Conservation (phyloP, 148 eudicot species). For the Vaccinium darrowii region DNA sequence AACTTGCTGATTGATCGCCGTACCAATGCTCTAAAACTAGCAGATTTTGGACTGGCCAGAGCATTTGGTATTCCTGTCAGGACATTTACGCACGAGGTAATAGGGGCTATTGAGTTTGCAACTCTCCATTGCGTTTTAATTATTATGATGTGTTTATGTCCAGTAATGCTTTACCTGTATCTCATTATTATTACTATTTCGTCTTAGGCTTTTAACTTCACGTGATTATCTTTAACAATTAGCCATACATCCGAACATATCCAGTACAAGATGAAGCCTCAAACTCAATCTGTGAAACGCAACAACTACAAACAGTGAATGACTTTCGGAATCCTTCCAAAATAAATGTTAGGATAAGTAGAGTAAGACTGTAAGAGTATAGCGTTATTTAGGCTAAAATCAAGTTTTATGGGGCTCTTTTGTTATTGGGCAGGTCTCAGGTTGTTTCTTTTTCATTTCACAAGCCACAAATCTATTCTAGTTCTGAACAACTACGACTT, state of each 20-base stretch:
- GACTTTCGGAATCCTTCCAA: background rate
- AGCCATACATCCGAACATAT: background rate
- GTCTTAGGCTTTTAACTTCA: background rate
- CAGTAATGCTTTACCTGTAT: background rate
- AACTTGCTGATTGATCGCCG: conserved; percentile 87
- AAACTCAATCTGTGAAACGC: background rate
- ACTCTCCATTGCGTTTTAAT: background rate
- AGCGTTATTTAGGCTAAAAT: background rate
- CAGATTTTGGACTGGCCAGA: conserved; percentile 96
- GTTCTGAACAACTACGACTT: background rate
- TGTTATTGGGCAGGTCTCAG: background rate
- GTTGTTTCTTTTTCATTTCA: conserved; percentile 1
- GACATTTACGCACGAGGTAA: conserved; percentile 35
- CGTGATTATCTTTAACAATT: background rate
- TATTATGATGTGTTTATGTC: background rate
- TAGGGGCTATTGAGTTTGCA: background rate
- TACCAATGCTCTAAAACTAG: conserved; percentile 88
- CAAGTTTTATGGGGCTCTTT: background rate
- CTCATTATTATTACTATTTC: background rate
- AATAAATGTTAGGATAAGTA: background rate
- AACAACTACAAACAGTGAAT: background rate
- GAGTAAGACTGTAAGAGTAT: background rate
- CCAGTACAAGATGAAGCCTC: background rate
- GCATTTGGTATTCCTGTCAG: conserved; percentile 58
- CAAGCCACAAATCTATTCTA: background rate